Evolutionary conservation across 176 grass and related monocot genomes (phyloP), one percentile per base, ranked within the genome.

Genomic region (Sorghum bicolor): DNA sequence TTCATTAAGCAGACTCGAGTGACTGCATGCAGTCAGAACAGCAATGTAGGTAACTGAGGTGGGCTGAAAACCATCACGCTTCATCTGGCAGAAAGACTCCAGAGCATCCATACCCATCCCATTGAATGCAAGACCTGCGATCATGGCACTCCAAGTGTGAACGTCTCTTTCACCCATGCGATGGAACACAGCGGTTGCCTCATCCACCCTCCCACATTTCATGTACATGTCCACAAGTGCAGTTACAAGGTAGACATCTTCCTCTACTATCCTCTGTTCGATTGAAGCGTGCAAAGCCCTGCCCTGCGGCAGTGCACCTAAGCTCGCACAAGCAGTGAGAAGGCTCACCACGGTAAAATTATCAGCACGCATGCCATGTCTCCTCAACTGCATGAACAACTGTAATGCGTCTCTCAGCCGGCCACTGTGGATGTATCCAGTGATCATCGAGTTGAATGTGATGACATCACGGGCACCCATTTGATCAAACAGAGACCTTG

Each of bases 171-270:
- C 53, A 11, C 25, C 44, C 87, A 91, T 94, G 40, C 60, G 76
- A 22, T 50, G 53, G 72, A 94, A 94, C 67, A 83, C 78, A 83
- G 64, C 5, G 38, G 63, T 86, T 40, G 89, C 89, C 61, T 92
- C 87, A 41, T 85, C 69, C 32, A 86, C 81, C 79, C 88, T 89
- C 69, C 92, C 89, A 76, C 92, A 94, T 85, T 94, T 94, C 82
- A 91, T 85, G 68, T 92, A 90, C 92, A 94, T 94, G 78, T 94
- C 89, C 84, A 94, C 9, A n/a, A 94, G 80, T 87, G 89, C 74
- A 38, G 92, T 92, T 15, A 78, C 89, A 30, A 94, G 68, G 64
- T 87, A 94, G 67, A 90, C 40, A 88, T 94, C 92, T 37, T 61
- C 43, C 66, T 90, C 82, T 6, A 90, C 87, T 14, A 92, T 55